Percentiles rank a stretch among this genome's conserved stretches.
These are phyloP conservation scores for Spencermartinsiella ligniputridi DNA, from an alignment of 1,139 yeast genomes.

Conservation along the genomic window DNA sequence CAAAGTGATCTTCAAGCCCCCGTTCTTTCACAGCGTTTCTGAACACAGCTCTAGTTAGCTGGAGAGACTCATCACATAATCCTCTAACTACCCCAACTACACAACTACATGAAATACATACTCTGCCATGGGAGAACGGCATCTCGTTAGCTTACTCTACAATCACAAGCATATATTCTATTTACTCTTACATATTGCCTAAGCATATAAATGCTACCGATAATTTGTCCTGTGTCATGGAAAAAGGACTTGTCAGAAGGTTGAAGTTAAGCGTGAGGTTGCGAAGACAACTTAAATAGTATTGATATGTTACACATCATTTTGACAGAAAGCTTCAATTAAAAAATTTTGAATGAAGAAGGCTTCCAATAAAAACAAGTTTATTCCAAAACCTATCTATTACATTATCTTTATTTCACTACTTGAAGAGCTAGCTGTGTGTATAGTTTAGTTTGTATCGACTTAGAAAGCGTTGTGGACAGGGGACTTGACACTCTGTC, in stretches of 20 bases:
- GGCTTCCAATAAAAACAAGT: too few relatives aligned
- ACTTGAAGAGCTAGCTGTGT: too few relatives aligned
- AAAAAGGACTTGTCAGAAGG: too few relatives aligned
- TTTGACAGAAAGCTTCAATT: too few relatives aligned
- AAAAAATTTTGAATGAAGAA: too few relatives aligned
- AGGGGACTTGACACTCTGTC: conserved; percentile 67
- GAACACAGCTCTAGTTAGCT: conserved; percentile 56
- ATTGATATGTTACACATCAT: too few relatives aligned
- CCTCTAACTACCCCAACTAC: too few relatives aligned
- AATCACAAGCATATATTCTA: background rate
- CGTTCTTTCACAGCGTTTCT: conserved; percentile 55
- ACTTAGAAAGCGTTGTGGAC: conserved; percentile 62
- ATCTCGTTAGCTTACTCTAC: conserved; percentile 38
- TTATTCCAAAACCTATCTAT: too few relatives aligned
- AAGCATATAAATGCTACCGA: conserved; percentile 63
- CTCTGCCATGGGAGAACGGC: conserved; percentile 99
- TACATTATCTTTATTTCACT: too few relatives aligned
- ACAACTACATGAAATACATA: conserved; percentile 18
- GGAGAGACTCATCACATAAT: background rate
- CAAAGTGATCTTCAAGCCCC: conserved; percentile 40
- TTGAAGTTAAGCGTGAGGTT: too few relatives aligned
- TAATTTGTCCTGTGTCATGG: conserved; percentile 10
- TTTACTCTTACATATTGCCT: conserved; percentile 69
- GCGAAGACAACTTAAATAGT: too few relatives aligned
- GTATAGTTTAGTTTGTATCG: too few relatives aligned